Evolutionary conservation across 371 early-diverging fungal species (phyloP), one percentile per base, ranked within the genome.

Genomic region (Mortierella sp.): DNA sequence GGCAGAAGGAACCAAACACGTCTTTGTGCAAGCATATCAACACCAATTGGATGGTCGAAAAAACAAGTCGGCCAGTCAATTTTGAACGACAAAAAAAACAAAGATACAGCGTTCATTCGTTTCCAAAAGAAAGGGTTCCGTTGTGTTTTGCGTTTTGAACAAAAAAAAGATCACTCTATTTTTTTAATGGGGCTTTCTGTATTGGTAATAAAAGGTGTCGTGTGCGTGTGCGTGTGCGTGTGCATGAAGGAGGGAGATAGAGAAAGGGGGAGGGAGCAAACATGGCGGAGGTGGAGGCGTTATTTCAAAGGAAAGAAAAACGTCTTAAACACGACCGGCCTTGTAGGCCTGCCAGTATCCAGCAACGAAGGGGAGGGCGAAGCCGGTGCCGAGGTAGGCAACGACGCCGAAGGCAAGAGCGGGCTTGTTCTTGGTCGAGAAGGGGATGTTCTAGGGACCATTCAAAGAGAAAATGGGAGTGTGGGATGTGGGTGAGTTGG

Each of bases 371-470:
- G 90, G 91, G 73, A 88, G 86, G 77, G 84, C 81, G 72, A 92
- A 92, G 65, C 90, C 91, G 41, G 85, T 66, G 69, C 90, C 90
- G 77, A 89, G 80, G 74, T 85, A 90, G 70, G 88, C 79, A 52
- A 79, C 73, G 79, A 91, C 88, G 74, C 86, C 86, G 73, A 89
- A 61, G 67, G 90, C 91, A 87, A 92, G 89, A 71, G 78, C 89
- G 77, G 86, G 85, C 80, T 87, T 89, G 88, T 90, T 92, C 82
- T 87, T 90, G 79, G 92, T 91, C 67, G 87, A 85, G 86, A 92
- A 92, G 63, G 92, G 92, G 79, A 91, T 63, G 87, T 92, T 90
- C 92, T 91, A n/a, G n/a, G n/a, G n/a, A n/a, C n/a, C n/a, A n/a
- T n/a, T n/a, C n/a, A n/a, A n/a, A n/a, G 31, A 22, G 26, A 39